Base-by-base conservation (phyloP, 225 moss, liverwort and hornwort species). In the Polytrichum formosum region DNA sequence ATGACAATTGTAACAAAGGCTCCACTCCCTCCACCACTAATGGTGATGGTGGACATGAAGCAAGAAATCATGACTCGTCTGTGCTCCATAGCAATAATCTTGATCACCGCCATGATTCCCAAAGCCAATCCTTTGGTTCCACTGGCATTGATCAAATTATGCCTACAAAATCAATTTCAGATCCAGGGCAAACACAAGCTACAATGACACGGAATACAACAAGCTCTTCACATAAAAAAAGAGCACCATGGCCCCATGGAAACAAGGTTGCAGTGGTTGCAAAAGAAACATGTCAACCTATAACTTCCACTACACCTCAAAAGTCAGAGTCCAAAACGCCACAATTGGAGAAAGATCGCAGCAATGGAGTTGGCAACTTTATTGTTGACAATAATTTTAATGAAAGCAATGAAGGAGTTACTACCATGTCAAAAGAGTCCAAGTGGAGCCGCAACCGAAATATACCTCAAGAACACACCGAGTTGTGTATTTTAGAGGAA, bases 1-100 rank as follows among this genome's bases (percentile, higher is more conserved):
- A 28, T 73, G 72, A 75, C 55, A 56, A 76, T 29, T 17, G 62
- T 26, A 64, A 78, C 66, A 5, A 74, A 67, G 67, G 78, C 76
- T 54, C 71, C 79, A 27, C 63, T 72, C 17, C 77, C 74, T 61
- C 70, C 70, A n/a, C 65, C 4, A 4, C 4, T 13, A 46, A 46
- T 46, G 35, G 9, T 9, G 46, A 46, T 46, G 46, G 10, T 46
- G 37, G 37, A 13, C 37, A 10, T 13, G 37, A 46, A 46, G 37
- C 37, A 46, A 46, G 13, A 46, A 13, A 46, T 2, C 37, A 13
- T 13, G 37, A 13, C 37, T 46, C 37, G 37, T 13, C 37, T 46
- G 10, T 13, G 37, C 13, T 46, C 37, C 37, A 46, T 2, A 46
- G 13, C 13, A 46, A 13, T 28, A 18, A 61, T 18, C 1, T 29